Percentiles rank a stretch among this genome's conserved stretches.
Conservation (phyloP, 768 basidiomycete genomes). For the Chalciporus piperatus region DNA sequence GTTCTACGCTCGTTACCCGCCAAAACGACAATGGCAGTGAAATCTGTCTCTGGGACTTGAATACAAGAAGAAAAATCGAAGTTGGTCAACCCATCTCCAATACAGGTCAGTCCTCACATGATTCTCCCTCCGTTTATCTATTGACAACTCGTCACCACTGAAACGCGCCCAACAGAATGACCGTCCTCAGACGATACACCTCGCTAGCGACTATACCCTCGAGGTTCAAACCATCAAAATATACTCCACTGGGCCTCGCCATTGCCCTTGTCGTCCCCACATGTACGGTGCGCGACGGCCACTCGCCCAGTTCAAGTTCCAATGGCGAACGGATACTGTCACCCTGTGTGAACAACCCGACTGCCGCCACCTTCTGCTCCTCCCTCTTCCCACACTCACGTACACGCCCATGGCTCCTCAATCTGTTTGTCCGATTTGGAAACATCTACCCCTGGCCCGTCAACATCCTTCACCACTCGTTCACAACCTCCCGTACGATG, state of each 20-base stretch:
- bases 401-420: constrained; percentile 33
- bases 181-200: constrained; percentile 39
- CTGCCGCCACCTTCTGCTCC: background rate
- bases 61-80: constrained; percentile 29
- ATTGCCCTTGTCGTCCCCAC: constrained; percentile 13
- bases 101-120: constrained; percentile 25
- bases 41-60: constrained; percentile 37
- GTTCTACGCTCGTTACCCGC: constrained; percentile 38
- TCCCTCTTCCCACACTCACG: background rate
- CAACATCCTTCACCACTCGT: constrained; percentile 62
- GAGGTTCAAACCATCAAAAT: constrained; percentile 40
- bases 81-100: constrained; percentile 35
- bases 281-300: constrained; percentile 38
- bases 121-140: background rate
- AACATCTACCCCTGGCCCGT: constrained; percentile 65
- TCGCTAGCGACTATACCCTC: constrained; percentile 44
- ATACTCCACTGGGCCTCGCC: constrained; percentile 35
- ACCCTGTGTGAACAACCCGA: constrained; percentile 36
- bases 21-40: constrained; percentile 25
- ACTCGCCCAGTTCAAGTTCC: constrained; percentile 46
- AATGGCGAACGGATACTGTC: constrained; percentile 56
- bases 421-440: constrained; percentile 57
- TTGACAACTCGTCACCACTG: background rate
- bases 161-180: constrained; percentile 32
- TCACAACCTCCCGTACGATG: constrained; percentile 46